A percentile compares a stretch with the other conserved stretches of the same genome.
phyloP scores from a whole-genome alignment of 2,329 filamentous ascomycete species.

The Neobulgaria alba region DNA sequence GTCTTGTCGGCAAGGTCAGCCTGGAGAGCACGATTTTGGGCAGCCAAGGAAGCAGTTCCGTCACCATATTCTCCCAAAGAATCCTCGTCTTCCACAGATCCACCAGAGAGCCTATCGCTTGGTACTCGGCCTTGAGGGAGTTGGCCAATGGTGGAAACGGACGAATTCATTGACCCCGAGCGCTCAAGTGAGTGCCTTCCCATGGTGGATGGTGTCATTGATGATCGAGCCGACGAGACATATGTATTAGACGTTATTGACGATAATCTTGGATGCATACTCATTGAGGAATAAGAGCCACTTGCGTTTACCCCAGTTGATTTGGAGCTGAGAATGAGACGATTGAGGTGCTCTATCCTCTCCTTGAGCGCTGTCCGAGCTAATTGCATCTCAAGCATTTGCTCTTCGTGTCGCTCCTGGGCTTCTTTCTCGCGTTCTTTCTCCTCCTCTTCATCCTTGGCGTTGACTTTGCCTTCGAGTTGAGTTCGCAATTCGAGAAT shows the following conservation, averaged over 20 bases:
- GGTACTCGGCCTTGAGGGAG: constrained; percentile 18
- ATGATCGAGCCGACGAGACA: constrained; percentile 55
- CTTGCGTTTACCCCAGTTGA: constrained; percentile 85
- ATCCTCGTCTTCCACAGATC: constrained; percentile 51
- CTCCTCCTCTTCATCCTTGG: constrained; percentile 60
- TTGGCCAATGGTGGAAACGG: constrained; percentile 26
- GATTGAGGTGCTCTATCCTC: constrained; percentile 92
- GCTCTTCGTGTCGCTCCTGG: constrained; percentile 83
- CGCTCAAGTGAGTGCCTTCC: constrained; percentile 43
- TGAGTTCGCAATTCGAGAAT: constrained; percentile 75
- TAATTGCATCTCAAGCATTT: constrained; percentile 97
- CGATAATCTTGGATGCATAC: constrained; percentile 55
- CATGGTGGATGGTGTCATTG: constrained; percentile 54
- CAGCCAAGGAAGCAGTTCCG: constrained; percentile 68
- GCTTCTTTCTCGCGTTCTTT: constrained; percentile 69
- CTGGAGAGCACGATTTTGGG: constrained; percentile 88
- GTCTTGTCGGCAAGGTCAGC: constrained; percentile 96
- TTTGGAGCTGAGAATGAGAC: constrained; percentile 89
- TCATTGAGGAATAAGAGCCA: constrained; percentile 60
- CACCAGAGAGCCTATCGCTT: constrained; percentile 21
- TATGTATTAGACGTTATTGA: constrained; percentile 31
- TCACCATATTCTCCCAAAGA: constrained; percentile 76
- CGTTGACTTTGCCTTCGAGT: constrained; percentile 73
- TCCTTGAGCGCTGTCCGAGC: constrained; percentile 93
- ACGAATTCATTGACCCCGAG: constrained; percentile 61